phyloP scores from a whole-genome alignment of 2,329 filamentous ascomycete genomes.

The Blastomyces silverae region DNA sequence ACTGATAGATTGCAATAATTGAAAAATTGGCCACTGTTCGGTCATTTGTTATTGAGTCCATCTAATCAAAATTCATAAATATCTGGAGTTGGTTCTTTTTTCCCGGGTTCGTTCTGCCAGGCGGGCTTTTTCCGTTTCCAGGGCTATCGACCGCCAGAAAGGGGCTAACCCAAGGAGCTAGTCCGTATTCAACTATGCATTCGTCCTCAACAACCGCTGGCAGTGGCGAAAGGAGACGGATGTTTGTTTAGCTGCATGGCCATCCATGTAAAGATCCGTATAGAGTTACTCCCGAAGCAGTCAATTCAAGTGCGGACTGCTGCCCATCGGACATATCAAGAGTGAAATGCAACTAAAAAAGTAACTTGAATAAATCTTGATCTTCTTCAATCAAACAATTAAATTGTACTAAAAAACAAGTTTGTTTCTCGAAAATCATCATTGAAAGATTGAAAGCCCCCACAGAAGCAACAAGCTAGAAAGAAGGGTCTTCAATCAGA shows the following conservation, averaged over 20 bases:
- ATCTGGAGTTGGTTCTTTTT: background rate
- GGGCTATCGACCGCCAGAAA: background rate
- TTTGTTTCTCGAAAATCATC: background rate
- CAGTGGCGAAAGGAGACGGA: background rate
- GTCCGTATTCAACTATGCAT: background rate
- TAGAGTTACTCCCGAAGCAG: background rate
- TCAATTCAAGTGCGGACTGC: background rate
- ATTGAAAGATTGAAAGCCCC: too few species aligned
- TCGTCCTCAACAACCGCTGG: background rate
- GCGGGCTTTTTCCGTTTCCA: background rate
- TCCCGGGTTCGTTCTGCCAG: background rate
- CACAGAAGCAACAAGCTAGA: background rate
- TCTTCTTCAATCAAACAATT: background rate
- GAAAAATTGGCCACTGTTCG: constrained; percentile 1
- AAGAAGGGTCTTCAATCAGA: background rate
- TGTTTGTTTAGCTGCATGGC: background rate
- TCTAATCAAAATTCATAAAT: background rate
- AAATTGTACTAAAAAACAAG: background rate
- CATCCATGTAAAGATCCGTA: background rate
- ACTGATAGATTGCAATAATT: background rate
- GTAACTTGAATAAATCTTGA: background rate
- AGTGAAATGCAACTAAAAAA: background rate
- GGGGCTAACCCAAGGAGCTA: background rate
- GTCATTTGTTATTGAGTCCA: background rate
- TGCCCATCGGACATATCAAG: background rate